phyloP scores from a whole-genome alignment of 345 rosid genomes.

The Lepidium africanum region DNA sequence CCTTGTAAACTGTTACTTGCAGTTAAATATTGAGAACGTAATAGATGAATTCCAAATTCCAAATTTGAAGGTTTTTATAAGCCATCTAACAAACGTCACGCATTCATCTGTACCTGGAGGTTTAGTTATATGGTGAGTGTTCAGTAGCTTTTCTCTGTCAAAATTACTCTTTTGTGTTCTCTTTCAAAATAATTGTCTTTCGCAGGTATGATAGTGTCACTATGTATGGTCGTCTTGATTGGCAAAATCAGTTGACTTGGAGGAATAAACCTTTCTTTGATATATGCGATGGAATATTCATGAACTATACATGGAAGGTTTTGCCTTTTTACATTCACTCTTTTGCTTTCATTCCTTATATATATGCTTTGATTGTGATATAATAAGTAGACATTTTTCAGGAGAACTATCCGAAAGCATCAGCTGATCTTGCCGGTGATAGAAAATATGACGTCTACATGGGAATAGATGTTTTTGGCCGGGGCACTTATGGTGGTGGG shows the following conservation, averaged over 20 bases:
- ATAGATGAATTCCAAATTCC: conserved; percentile 45
- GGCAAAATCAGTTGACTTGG: conserved; percentile 62
- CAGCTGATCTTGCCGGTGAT: conserved; percentile 60
- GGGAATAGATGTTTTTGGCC: conserved; percentile 78
- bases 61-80: conserved; percentile 48
- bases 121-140: conserved; percentile 67
- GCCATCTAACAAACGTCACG: conserved; percentile 60
- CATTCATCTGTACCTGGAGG: conserved; percentile 63
- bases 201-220: conserved; percentile 80
- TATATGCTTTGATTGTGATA: background rate
- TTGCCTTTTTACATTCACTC: background rate
- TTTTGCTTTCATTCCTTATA: background rate
- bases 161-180: background rate
- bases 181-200: background rate
- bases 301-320: conserved; percentile 72
- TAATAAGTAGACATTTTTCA: conserved; percentile 18
- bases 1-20: conserved; percentile 21
- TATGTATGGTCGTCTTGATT: conserved; percentile 40
- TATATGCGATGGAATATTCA: conserved; percentile 65
- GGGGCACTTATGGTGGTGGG: conserved; percentile 73
- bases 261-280: conserved; percentile 78
- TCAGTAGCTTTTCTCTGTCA: background rate
- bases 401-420: conserved; percentile 49
- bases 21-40: conserved; percentile 62
- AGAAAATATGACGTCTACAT: conserved; percentile 74